Conservation (phyloP, 306 rosid genomes). For the Rubus idaeus region DNA sequence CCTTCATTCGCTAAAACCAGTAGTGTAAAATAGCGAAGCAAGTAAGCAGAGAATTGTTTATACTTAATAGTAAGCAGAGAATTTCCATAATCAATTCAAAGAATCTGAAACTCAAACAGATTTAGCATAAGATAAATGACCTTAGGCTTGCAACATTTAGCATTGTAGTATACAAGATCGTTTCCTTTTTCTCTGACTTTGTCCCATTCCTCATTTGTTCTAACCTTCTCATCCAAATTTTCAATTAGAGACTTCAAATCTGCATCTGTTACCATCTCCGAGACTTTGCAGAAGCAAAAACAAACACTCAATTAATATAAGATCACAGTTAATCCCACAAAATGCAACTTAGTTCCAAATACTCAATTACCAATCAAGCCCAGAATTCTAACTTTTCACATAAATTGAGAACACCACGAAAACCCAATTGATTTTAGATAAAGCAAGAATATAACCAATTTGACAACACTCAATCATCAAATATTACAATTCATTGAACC, state of each 20-base stretch:
- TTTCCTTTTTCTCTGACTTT: conserved; percentile 68
- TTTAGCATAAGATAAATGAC: conserved; percentile 31
- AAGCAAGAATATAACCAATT: not conserved
- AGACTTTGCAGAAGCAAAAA: conserved; percentile 49
- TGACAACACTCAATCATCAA: not conserved
- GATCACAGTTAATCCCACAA: not conserved
- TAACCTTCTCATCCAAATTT: conserved; percentile 54
- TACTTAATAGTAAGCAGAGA: not conserved
- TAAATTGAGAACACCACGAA: not conserved
- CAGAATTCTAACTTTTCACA: not conserved
- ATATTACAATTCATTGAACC: not conserved
- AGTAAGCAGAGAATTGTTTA: not conserved
- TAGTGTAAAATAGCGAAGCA: not conserved
- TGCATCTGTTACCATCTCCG: conserved; percentile 58
- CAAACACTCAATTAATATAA: conserved; percentile 26
- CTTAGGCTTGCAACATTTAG: conserved; percentile 81
- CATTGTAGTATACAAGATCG: conserved; percentile 54
- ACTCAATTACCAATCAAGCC: not conserved
- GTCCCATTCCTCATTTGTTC: conserved; percentile 64
- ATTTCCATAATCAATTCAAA: not conserved
- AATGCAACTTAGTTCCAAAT: not conserved
- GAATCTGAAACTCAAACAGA: not conserved
- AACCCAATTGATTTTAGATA: not conserved
- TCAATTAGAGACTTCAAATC: conserved; percentile 71
- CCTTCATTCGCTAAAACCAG: not conserved